Evolutionary conservation across 2,329 filamentous ascomycete species (phyloP), one percentile per base, ranked within the genome.

Genomic region (Cercospora beticola): DNA sequence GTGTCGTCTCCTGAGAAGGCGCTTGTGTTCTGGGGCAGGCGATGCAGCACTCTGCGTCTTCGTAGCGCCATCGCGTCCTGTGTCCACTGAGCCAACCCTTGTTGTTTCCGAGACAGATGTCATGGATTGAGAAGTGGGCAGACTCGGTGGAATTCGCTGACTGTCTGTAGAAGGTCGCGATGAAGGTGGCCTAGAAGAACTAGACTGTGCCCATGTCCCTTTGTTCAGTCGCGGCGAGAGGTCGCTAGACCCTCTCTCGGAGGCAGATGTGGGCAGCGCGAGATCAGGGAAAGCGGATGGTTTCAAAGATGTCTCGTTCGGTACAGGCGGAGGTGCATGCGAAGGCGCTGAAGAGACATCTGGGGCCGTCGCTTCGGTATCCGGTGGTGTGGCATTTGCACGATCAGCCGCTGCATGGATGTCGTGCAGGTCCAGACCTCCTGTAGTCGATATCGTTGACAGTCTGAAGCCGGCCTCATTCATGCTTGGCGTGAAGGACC

Each of bases 1-100:
- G 78, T 96, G 89, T 65, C 90, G 88, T 21, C 95, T 90, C 77
- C 94, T 91, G 61, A 88, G 87, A 8, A 98, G 83, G n/a, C 91
- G 88, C 69, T 90, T 90, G 69, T 86, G 86, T 71, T 90, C 78
- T 12, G 77, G 77, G 8, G 71, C 72, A 1, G 76, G 74, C 6
- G 78, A 77, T 8, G 59, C 33, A 5, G 70, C 71, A 64, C 75
- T 73, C 62, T 68, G 33, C 36, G 73, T 60, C 56, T 70, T 71
- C 10, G 68, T 59, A 43, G 73, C 63, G 30, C 73, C 71, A 21
- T 75, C 73, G 28, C 60, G 57, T 16, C 69, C 70, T 36, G 72
- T 71, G 62, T 77, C 72, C 54, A 77, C 60, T 4, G 76, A 78
- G 30, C 66, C 72, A 4, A 74, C 68, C 14, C 75, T 71, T 12